Percentiles rank a stretch among this genome's conserved stretches.
Evolutionary conservation across 805 yeast species (phyloP).

Genomic region (Saccharomycopsis selenospora): DNA sequence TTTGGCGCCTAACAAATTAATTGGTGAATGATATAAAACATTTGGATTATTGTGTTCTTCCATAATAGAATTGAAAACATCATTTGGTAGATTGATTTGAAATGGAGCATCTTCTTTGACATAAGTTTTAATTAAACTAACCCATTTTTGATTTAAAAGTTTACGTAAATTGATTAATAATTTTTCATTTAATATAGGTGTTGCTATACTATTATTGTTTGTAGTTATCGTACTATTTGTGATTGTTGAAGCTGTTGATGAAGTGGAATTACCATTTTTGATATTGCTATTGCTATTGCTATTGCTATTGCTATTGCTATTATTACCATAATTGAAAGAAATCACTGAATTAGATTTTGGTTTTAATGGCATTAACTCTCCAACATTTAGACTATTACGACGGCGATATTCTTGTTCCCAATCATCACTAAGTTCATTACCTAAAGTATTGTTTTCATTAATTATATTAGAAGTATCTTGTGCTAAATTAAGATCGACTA

Average conservation of each 20-base stretch:
- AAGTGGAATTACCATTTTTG: no score
- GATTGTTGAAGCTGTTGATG: no score
- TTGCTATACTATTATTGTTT: no score
- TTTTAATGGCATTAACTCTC: no score
- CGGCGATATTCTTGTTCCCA: background rate
- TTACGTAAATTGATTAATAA: background rate
- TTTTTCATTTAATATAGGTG: background rate
- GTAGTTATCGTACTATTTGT: no score
- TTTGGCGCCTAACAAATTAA: constrained; percentile 28
- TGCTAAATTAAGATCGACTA: constrained; percentile 5
- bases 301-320: no score
- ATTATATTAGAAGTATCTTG: background rate
- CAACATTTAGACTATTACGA: no score
- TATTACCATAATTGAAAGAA: no score
- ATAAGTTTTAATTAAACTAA: constrained; percentile 34
- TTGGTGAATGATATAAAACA: constrained; percentile 30
- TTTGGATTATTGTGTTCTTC: constrained; percentile 7
- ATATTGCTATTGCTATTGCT: no score
- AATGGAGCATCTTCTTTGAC: constrained; percentile 36
- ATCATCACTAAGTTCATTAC: background rate
- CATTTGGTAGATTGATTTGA: constrained; percentile 43
- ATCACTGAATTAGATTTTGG: no score
- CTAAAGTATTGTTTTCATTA: background rate
- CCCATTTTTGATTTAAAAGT: constrained; percentile 8
- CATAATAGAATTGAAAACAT: constrained; percentile 29